Evolutionary conservation across 1,284 basidiomycete species (phyloP), one percentile per base, ranked within the genome.

Genomic region (Cutaneotrichosporon sp.): DNA sequence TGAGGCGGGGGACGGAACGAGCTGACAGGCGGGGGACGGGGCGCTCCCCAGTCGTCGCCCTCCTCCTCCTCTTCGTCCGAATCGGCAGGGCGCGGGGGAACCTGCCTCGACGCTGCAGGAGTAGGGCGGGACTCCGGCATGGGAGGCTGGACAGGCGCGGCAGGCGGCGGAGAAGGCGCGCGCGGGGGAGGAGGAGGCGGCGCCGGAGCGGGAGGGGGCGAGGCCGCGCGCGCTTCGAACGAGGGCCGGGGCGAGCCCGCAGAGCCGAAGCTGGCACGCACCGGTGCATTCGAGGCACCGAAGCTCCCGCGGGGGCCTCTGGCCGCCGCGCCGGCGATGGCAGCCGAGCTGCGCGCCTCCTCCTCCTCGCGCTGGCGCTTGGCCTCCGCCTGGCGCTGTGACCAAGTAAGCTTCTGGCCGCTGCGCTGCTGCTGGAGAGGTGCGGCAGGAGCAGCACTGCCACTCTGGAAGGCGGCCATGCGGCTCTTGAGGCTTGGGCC

Each of bases 311-410:
- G 49, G 13, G n/a, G 80, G 30, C 22, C 49, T 22, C 5, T 51
- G 22, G 49, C 14, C 5, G 30, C 14, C 11, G 51, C 51, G n/a
- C 81, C 82, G 30, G 76, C 64, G 38, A 72, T 73, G 1, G 80
- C 78, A 3, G 89, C 89, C 52, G 84, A 83, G 71, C 90, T 91
- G 31, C 82, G 83, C 3, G 84, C 83, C 65, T 91, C 90, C 66
- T 97, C 93, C 72, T 90, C 90, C 70, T 89, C 90, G 11, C 85
- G 83, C 72, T 92, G 89, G 73, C 89, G 89, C 84, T 93, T 94
- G 4, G 91, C 89, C 36, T 89, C 81, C 0, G 90, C 92, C 76
- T 96, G 92, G 46, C 93, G 84, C 77, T 96, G 90, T 66, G 86
- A 89, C 93, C 93, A 96, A 0, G 92, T 94, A 62, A 95, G 80